These are phyloP conservation scores for Fusarium duplospermum DNA, from an alignment of 2,329 filamentous ascomycete species.

Conservation along the genomic window DNA sequence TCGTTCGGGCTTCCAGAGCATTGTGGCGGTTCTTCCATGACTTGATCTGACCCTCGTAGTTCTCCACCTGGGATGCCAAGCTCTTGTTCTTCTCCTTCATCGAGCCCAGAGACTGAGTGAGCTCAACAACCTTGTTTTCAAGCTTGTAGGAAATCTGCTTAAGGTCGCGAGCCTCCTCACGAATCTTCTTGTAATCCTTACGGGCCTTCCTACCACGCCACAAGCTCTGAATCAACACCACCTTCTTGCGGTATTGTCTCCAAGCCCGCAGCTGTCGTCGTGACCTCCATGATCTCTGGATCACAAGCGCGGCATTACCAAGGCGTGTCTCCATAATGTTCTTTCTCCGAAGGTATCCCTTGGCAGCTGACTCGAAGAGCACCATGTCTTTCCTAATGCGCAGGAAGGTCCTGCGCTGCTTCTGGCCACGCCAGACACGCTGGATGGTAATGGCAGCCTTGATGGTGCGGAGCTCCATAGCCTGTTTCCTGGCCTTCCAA, in stretches of 20 bases:
- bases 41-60: slow-evolving; percentile 95
- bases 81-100: slow-evolving; percentile 96
- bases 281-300: slow-evolving; percentile 90
- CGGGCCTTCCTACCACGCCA: slow-evolving; percentile 90
- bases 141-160: slow-evolving; percentile 99
- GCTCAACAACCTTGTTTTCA: slow-evolving; percentile 99
- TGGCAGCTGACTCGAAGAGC: slow-evolving; percentile 87
- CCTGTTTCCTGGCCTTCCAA: slow-evolving; percentile 79
- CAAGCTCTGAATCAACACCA: slow-evolving; percentile 89
- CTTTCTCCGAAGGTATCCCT: slow-evolving; percentile 90
- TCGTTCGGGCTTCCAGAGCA: slow-evolving; percentile 86
- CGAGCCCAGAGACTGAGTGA: slow-evolving; percentile 91
- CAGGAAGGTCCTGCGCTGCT: slow-evolving; percentile 84
- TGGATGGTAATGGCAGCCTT: slow-evolving; percentile 95
- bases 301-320: slow-evolving; percentile 89
- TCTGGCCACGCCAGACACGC: slow-evolving; percentile 92
- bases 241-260: slow-evolving; percentile 90
- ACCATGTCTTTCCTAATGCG: slow-evolving; percentile 85
- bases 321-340: slow-evolving; percentile 94
- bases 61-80: slow-evolving; percentile 88
- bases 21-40: slow-evolving; percentile 95
- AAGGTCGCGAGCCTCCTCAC: slow-evolving; percentile 96
- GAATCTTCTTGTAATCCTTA: slow-evolving; percentile 86
- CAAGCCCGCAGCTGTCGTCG: slow-evolving; percentile 82
- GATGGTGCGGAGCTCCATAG: slow-evolving; percentile 83